phyloP scores from a whole-genome alignment of 2,329 filamentous ascomycete species.

The Daldinia sp. region DNA sequence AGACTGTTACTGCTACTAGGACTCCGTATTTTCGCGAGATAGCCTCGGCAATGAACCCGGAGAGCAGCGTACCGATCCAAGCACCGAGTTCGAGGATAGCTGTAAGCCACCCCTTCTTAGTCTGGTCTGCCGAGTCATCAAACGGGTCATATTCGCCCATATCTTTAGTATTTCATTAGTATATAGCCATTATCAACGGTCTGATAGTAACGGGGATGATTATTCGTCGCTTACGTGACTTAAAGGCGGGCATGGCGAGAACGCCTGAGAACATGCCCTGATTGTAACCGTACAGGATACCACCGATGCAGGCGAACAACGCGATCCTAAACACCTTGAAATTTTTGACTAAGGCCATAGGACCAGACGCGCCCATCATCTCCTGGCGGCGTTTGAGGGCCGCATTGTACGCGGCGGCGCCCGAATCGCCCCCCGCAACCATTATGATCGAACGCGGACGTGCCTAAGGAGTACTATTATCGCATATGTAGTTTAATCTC shows the following conservation, averaged over 20 bases:
- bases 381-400: conserved; percentile 57
- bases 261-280: conserved; percentile 83
- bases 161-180: conserved; percentile 53
- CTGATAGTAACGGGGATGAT: neutral
- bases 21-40: conserved; percentile 77
- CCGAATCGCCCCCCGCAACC: conserved; percentile 56
- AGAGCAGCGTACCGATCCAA: conserved; percentile 79
- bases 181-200: neutral
- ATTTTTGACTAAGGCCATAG: conserved; percentile 67
- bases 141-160: conserved; percentile 67
- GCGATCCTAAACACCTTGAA: conserved; percentile 71
- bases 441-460: conserved; percentile 46
- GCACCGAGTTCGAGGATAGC: conserved; percentile 81
- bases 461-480: conserved; percentile 5
- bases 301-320: conserved; percentile 72
- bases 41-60: conserved; percentile 77
- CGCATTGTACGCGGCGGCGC: conserved; percentile 57
- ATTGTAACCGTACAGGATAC: conserved; percentile 77
- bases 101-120: conserved; percentile 70
- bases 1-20: conserved; percentile 73
- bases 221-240: conserved; percentile 57
- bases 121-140: conserved; percentile 59
- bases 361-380: conserved; percentile 59
- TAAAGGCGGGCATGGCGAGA: conserved; percentile 67
- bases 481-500: neutral